Evolutionary conservation across 192 early-diverging fungal genomes (phyloP).

Genomic region (Chytriomyces sp.): DNA sequence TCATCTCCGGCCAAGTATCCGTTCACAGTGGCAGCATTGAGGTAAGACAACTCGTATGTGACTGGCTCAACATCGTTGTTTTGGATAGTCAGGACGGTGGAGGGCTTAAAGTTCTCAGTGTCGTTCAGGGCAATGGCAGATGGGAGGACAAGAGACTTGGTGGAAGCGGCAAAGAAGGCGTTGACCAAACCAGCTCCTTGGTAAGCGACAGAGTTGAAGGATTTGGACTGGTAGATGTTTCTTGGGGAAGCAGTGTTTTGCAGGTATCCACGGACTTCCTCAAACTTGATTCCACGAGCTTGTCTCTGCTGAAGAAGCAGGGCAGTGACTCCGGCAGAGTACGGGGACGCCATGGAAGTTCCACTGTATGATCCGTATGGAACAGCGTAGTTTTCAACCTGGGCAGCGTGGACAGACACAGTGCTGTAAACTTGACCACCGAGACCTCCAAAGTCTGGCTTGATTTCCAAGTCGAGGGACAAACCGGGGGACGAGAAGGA

Average conservation of each 20-base stretch:
- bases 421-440: constrained; percentile 47
- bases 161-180: constrained; percentile 61
- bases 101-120: constrained; percentile 25
- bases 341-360: constrained; percentile 84
- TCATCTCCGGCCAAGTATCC: constrained; percentile 26
- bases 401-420: constrained; percentile 27
- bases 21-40: constrained; percentile 28
- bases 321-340: constrained; percentile 73
- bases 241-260: constrained; percentile 59
- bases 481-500: constrained; percentile 77
- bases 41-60: constrained; percentile 34
- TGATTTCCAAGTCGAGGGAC: constrained; percentile 67
- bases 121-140: constrained; percentile 45
- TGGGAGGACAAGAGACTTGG: constrained; percentile 60
- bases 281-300: constrained; percentile 12
- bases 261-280: constrained; percentile 45
- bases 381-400: neutral
- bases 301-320: constrained; percentile 63
- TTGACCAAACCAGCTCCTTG: constrained; percentile 83
- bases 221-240: constrained; percentile 41
- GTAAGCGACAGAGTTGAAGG: constrained; percentile 62
- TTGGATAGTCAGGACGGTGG: constrained; percentile 28
- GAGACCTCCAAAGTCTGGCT: constrained; percentile 54
- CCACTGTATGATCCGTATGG: constrained; percentile 54
- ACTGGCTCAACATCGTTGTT: constrained; percentile 29